These are phyloP conservation scores for Saccharomycopsis javanensis DNA, from an alignment of 805 yeast species.

Conservation along the genomic window DNA sequence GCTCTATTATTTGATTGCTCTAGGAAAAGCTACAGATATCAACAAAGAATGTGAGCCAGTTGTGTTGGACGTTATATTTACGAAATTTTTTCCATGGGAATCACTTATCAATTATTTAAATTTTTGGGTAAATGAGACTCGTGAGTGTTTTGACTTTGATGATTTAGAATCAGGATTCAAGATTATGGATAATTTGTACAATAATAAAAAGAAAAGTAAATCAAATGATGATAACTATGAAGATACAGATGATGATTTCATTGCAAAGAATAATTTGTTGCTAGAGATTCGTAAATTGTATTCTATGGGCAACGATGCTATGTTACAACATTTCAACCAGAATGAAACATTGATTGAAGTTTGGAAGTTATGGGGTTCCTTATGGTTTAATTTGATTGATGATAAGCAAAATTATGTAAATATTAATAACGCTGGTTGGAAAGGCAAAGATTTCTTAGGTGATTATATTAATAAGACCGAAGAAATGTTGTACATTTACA, in stretches of 20 bases:
- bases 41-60: constrained; percentile 38
- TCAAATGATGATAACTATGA: constrained; percentile 1
- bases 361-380: constrained; percentile 79
- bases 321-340: constrained; percentile 42
- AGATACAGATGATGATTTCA: constrained; percentile 12
- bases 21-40: constrained; percentile 44
- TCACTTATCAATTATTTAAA: constrained; percentile 49
- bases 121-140: constrained; percentile 29
- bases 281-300: constrained; percentile 22
- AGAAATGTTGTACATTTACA: constrained; percentile 15
- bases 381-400: constrained; percentile 61
- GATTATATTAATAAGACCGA: constrained; percentile 18
- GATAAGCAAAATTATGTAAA: constrained; percentile 32
- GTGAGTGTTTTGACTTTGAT: constrained; percentile 20
- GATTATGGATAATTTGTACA: constrained; percentile 9
- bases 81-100: constrained; percentile 60
- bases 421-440: constrained; percentile 19
- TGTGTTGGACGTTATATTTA: constrained; percentile 39
- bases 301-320: constrained; percentile 27
- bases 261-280: constrained; percentile 15
- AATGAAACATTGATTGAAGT: constrained; percentile 63
- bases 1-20: constrained; percentile 60
- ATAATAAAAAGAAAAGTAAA: neutral
- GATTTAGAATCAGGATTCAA: constrained; percentile 14
- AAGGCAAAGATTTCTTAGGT: constrained; percentile 17